Evolutionary conservation across 148 eudicot genomes (phyloP), one percentile per base, ranked within the genome.

Genomic region (Spergularia marina): DNA sequence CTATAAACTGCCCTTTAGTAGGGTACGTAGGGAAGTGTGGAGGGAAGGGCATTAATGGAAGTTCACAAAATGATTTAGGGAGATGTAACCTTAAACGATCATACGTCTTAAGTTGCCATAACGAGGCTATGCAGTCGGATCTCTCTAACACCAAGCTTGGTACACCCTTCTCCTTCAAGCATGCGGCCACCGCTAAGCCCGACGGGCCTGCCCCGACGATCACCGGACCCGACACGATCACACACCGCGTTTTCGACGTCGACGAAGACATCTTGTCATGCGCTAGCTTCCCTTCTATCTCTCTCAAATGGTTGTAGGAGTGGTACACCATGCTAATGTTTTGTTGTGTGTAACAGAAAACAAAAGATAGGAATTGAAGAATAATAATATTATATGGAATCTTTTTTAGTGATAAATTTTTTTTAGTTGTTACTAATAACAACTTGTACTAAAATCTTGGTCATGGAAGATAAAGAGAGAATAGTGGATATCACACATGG

Each of bases 191-290:
- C 2, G 94, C 91, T 1, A 90, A 71, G 6, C 94, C 94, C 3
- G 94, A 90, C 0, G 94, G 94, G 7, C 94, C 91, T 4, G 94
- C 94, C 1, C 94, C 91, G 0, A 90, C 85, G 9, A 90, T 88
- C 39, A 90, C 84, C 47, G 94, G 90, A 0, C 90, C 91, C 0
- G 90, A 74, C 0, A 88, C 87, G 17, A 80, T 79, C 17, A 76
- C 80, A 18, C 80, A 63, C 21, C 82, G 76, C 23, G 59, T 17
- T 0, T 51, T 51, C 1, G 25, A 14, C 65, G 10, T 30, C 17
- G 62, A 21, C n/a, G 30, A 54, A 44, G 49, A 57, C 49, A 44
- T 44, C 8, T 75, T 3, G 71, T 88, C 89, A 78, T 86, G 52
- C 0, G 81, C 78, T 64, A 71, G 79, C 57, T 87, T 89, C 1